Evolutionary conservation across 116 monocot genomes (phyloP).

Genomic region (Cymodocea nodosa): DNA sequence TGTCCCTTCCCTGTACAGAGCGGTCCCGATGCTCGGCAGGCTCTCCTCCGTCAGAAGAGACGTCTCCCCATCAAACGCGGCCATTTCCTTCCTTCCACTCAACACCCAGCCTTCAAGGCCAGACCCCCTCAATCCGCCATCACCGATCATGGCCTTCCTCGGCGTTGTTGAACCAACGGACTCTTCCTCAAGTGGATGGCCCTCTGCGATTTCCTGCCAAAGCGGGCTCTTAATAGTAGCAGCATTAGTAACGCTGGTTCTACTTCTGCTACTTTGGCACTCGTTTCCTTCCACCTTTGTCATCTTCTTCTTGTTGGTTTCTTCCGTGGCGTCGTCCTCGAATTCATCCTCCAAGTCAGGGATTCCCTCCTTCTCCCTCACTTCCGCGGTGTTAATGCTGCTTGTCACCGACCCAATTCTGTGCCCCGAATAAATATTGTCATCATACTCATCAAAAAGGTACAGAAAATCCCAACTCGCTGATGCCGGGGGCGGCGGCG

Average conservation of each 20-base stretch:
- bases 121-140: too few relatives aligned
- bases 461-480: conserved; percentile 76
- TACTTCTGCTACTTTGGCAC: too few relatives aligned
- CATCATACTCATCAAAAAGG: conserved; percentile 43
- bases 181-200: background rate
- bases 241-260: too few relatives aligned
- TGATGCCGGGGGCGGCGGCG: conserved; percentile 29
- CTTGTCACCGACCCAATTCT: conserved; percentile 18
- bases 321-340: conserved; percentile 20
- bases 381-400: conserved; percentile 47
- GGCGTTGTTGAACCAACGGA: background rate
- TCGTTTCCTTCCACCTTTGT: background rate
- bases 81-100: too few relatives aligned
- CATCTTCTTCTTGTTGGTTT: too few relatives aligned
- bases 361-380: conserved; percentile 74
- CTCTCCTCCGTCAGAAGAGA: conserved; percentile 19
- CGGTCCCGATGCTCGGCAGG: conserved; percentile 13
- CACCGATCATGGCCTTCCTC: too few relatives aligned
- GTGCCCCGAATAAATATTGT: conserved; percentile 13
- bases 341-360: conserved; percentile 76
- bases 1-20: conserved; percentile 17
- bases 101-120: too few relatives aligned
- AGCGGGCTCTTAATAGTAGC: background rate
- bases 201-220: background rate
- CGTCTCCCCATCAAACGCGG: background rate